Percentiles rank a stretch among this genome's conserved stretches.
These are phyloP conservation scores for Metrosideros polymorpha DNA, from an alignment of 441 rosid genomes.

Conservation along the genomic window DNA sequence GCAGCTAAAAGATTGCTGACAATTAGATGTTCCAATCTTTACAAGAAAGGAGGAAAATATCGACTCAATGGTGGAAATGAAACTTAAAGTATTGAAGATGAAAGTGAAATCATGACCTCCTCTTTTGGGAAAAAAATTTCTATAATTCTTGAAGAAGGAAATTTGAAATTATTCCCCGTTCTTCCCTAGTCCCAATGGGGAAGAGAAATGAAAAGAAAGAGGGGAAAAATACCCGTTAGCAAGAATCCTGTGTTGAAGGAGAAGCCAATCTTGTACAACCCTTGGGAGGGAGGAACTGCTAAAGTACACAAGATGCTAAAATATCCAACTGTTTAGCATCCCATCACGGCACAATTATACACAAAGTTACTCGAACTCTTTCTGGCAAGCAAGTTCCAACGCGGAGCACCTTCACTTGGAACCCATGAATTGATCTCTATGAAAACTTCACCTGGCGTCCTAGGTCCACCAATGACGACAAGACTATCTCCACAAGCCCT, in stretches of 20 bases:
- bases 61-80: slow-evolving; percentile 34
- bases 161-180: slow-evolving; percentile 37
- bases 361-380: slow-evolving; percentile 79
- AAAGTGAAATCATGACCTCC: slow-evolving; percentile 28
- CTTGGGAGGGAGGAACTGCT: slow-evolving; percentile 15
- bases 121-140: slow-evolving; percentile 25
- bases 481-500: slow-evolving; percentile 89
- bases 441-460: slow-evolving; percentile 56
- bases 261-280: slow-evolving; percentile 39
- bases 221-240: slow-evolving; percentile 47
- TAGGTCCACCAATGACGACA: slow-evolving; percentile 88
- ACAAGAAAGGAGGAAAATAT: slow-evolving; percentile 32
- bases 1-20: neutral
- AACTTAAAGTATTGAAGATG: slow-evolving; percentile 15
- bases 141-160: slow-evolving; percentile 46
- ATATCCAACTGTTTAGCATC: slow-evolving; percentile 52
- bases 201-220: slow-evolving; percentile 18
- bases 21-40: neutral
- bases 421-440: slow-evolving; percentile 89
- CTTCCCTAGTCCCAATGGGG: slow-evolving; percentile 21
- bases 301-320: slow-evolving; percentile 17
- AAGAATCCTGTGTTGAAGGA: slow-evolving; percentile 28
- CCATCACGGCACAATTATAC: slow-evolving; percentile 99
- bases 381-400: slow-evolving; percentile 69
- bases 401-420: slow-evolving; percentile 69